Evolutionary conservation across 208 protist genomes (phyloP), one percentile per base, ranked within the genome.

Genomic region (Leishmania arabica): DNA sequence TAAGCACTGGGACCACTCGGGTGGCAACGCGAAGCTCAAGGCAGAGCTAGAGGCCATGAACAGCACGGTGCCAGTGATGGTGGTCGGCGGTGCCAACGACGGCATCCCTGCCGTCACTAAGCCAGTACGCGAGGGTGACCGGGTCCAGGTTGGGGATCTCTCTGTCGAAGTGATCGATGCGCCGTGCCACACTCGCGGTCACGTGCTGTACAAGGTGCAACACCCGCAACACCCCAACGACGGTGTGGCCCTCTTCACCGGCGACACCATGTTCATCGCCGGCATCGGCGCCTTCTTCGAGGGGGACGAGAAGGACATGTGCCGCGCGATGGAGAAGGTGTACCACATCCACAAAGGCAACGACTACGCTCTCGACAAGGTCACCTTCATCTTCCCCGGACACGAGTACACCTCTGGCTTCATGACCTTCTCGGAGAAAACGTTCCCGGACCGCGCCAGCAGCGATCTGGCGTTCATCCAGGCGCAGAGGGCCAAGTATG

Each of bases 251-350:
- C 82, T 99, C 65, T 99, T 99, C 86, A 98, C 94, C 5, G 98
- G 98, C 27, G 98, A 99, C 75, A 98, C 97, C 3, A 89, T 99
- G 84, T 99, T 99, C 86, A 80, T 98, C 77, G 95, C 84, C 51
- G 98, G 98, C 47, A 92, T 98, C 65, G 98, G 98, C 3, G 88
- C 94, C 31, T 98, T 99, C 83, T 99, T 99, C 77, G 98, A 99
- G 82, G 97, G 98, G 11, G 84, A 86, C 56, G 90, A 88, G 24
- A 70, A 68, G n/a, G 85, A 94, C 71, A 98, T 98, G 95, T 92
- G 89, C 78, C 34, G 54, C 7, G 93, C 92, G 40, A 85, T 98
- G 88, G 9, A 82, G 9, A 90, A 88, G 62, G 78, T 98, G n/a
- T 92, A 90, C 77, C 37, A 88, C 77, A 34, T 93, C 5, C 90